These are phyloP conservation scores for Fusarium nisikadoi DNA, from an alignment of 2,329 filamentous ascomycete genomes.

Conservation along the genomic window DNA sequence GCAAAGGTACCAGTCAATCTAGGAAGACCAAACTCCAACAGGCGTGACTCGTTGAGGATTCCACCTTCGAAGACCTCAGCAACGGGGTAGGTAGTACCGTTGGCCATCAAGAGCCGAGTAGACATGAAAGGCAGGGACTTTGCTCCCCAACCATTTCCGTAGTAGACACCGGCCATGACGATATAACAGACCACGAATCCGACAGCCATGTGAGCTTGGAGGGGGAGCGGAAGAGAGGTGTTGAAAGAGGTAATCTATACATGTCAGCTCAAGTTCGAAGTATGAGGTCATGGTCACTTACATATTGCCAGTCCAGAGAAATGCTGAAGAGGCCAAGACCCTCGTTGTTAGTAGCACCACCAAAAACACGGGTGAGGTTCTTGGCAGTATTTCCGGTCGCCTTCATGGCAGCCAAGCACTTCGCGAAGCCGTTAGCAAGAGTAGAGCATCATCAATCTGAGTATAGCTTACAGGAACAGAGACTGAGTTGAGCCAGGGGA, in stretches of 20 bases:
- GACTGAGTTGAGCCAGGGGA: conserved; percentile 64
- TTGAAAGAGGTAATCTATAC: conserved; percentile 63
- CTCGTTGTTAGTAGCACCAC: conserved; percentile 63
- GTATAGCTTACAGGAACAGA: conserved; percentile 55
- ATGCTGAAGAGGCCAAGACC: conserved; percentile 61
- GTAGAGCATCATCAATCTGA: fast-evolving
- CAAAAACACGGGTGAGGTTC: conserved; percentile 60
- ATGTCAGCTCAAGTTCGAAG: not conserved
- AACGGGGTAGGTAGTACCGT: conserved; percentile 55
- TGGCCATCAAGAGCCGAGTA: conserved; percentile 54
- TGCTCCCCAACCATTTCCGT: conserved; percentile 59
- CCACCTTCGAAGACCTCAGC: conserved; percentile 53
- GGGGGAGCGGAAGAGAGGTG: conserved; percentile 62
- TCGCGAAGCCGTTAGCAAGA: not conserved
- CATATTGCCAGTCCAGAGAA: conserved; percentile 66
- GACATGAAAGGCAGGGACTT: conserved; percentile 65
- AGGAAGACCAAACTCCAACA: conserved; percentile 58
- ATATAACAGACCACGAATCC: conserved; percentile 62
- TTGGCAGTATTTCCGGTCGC: conserved; percentile 58
- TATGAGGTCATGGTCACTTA: conserved; percentile 45
- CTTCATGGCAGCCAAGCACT: conserved; percentile 63
- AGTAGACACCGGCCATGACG: conserved; percentile 64
- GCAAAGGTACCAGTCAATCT: conserved; percentile 61
- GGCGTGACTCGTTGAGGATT: conserved; percentile 53
- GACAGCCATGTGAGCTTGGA: conserved; percentile 58